phyloP scores from a whole-genome alignment of 1,284 basidiomycete genomes.

The Tilletia caries region DNA sequence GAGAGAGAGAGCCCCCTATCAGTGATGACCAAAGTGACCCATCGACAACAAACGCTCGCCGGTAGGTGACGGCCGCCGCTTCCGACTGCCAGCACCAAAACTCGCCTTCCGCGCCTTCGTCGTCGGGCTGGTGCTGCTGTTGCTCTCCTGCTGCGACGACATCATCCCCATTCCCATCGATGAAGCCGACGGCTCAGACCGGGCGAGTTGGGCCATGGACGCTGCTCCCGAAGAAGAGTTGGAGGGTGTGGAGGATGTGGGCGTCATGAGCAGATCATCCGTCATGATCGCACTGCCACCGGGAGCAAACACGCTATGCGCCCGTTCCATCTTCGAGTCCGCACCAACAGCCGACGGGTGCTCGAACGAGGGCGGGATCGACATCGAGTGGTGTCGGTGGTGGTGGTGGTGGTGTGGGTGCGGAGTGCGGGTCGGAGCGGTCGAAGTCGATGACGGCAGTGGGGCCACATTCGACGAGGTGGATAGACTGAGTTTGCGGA shows the following conservation, averaged over 20 bases:
- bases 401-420: neutral
- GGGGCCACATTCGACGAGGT: too few species aligned
- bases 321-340: neutral
- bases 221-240: neutral
- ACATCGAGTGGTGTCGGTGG: constrained; percentile 7
- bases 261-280: neutral
- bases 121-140: too few species aligned
- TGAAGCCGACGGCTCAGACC: neutral
- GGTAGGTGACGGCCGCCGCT: neutral
- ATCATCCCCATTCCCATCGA: too few species aligned
- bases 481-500: constrained; percentile 5
- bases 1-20: neutral
- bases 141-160: too few species aligned
- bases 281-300: neutral
- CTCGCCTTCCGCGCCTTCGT: neutral
- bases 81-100: neutral
- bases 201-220: neutral
- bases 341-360: neutral
- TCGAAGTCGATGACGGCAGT: too few species aligned
- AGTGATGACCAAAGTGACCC: constrained; percentile 2
- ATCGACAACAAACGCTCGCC: neutral
- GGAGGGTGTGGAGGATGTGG: neutral
- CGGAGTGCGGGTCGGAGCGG: neutral
- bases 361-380: neutral
- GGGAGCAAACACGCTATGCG: neutral